phyloP scores from a whole-genome alignment of 495 filamentous ascomycete genomes.

The Trichoderma gamsii region DNA sequence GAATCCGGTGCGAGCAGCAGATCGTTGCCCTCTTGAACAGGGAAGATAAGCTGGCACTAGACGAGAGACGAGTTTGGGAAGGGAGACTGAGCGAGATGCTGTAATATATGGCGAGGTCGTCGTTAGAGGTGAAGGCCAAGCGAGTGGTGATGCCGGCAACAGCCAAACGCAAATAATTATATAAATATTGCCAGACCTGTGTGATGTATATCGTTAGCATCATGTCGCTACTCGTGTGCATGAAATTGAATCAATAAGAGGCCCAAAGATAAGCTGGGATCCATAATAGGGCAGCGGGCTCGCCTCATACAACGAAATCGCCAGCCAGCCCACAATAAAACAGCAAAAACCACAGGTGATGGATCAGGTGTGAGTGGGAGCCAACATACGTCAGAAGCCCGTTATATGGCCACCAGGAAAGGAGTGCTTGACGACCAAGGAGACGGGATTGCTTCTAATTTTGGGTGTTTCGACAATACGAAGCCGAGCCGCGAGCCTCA shows the following conservation, averaged over 20 bases:
- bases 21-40: not conserved
- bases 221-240: not conserved
- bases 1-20: not conserved
- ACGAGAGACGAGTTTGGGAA: not conserved
- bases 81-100: not conserved
- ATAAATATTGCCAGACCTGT: not conserved
- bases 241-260: not conserved
- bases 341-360: slow-evolving; percentile 1
- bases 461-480: not conserved
- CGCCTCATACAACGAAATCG: not conserved
- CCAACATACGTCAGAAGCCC: slow-evolving; percentile 10
- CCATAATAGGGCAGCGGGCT: slow-evolving; percentile 9
- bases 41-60: not conserved
- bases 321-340: slow-evolving; percentile 4
- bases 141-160: not conserved
- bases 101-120: slow-evolving; percentile 3
- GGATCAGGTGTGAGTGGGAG: slow-evolving; percentile 5
- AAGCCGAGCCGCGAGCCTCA: not conserved
- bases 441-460: too few species aligned
- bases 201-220: slow-evolving; percentile 7
- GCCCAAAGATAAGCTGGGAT: not conserved
- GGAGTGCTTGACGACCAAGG: not conserved
- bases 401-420: not conserved
- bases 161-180: not conserved
- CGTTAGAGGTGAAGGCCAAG: not conserved